phyloP scores from a whole-genome alignment of 1,284 basidiomycete species.

The Xerocomus nothofagi region DNA sequence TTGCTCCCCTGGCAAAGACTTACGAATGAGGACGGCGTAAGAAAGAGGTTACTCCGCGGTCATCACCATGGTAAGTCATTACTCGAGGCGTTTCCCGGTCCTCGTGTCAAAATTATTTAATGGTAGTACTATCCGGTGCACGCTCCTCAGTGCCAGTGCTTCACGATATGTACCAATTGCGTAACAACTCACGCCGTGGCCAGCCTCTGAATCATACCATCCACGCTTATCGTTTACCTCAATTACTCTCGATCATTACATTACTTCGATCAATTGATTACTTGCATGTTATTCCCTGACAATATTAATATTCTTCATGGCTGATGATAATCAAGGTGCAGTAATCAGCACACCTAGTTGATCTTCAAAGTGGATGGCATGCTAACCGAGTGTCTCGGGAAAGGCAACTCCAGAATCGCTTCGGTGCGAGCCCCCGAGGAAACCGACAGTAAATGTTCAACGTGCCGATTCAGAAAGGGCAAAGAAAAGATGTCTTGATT shows the following conservation, averaged over 20 bases:
- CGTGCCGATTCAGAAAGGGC: not conserved
- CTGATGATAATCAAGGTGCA: not conserved
- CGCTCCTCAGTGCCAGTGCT: constrained; percentile 1
- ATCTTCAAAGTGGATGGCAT: not conserved
- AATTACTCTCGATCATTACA: constrained; percentile 2
- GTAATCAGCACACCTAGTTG: not conserved
- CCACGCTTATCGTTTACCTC: constrained; percentile 11
- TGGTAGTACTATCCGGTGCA: not conserved
- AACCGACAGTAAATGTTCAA: not conserved
- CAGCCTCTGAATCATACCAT: not conserved
- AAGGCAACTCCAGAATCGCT: not conserved
- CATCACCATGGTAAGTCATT: constrained; percentile 5
- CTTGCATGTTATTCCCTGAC: constrained; percentile 2
- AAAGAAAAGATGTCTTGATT: not conserved
- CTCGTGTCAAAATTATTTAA: constrained; percentile 13
- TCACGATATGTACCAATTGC: constrained; percentile 3
- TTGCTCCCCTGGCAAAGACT: not conserved
- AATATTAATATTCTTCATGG: not conserved
- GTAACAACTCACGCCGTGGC: no score
- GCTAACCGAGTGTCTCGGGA: constrained; percentile 9
- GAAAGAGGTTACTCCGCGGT: constrained; percentile 16
- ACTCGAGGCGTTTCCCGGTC: constrained; percentile 18
- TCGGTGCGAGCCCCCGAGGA: not conserved
- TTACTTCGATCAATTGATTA: constrained; percentile 3
- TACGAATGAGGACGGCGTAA: not conserved